These are phyloP conservation scores for Stagonosporopsis cucurbitacearum DNA, from an alignment of 2,329 filamentous ascomycete species.

Conservation along the genomic window DNA sequence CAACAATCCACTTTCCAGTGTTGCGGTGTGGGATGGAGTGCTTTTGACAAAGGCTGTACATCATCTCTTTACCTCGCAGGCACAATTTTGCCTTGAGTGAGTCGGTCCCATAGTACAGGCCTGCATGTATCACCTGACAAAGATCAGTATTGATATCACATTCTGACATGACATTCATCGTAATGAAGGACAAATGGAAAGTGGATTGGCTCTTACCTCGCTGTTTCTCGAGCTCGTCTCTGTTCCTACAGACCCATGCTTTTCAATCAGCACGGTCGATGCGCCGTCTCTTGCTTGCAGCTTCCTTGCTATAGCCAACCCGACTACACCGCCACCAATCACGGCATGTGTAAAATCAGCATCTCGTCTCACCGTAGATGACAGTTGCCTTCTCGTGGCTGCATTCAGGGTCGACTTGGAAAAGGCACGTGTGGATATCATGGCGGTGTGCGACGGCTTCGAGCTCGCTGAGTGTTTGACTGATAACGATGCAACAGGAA, in stretches of 20 bases:
- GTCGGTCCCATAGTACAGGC: slow-evolving; percentile 81
- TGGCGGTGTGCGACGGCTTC: not conserved
- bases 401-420: slow-evolving; percentile 1
- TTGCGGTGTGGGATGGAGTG: slow-evolving; percentile 73
- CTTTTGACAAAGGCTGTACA: slow-evolving; percentile 78
- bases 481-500: not conserved
- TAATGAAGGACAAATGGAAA: not conserved
- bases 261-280: slow-evolving; percentile 80
- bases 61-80: slow-evolving; percentile 73
- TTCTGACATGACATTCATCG: no score
- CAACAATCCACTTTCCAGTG: slow-evolving; percentile 94
- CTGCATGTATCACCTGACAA: slow-evolving; percentile 83
- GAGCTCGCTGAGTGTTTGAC: not conserved
- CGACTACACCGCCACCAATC: slow-evolving; percentile 76
- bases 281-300: slow-evolving; percentile 67
- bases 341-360: slow-evolving; percentile 71
- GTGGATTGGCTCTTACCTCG: slow-evolving; percentile 62
- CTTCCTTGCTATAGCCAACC: slow-evolving; percentile 77
- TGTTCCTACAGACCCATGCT: slow-evolving; percentile 75
- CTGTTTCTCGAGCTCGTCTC: slow-evolving; percentile 92
- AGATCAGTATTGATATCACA: not conserved
- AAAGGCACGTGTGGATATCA: slow-evolving; percentile 22
- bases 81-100: slow-evolving; percentile 87
- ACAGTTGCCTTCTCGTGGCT: slow-evolving; percentile 25
- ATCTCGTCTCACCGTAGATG: slow-evolving; percentile 37